A percentile compares a stretch with the other conserved stretches of the same genome.
These are phyloP conservation scores for Phytophthora meadii DNA, from an alignment of 352 stramenopile genomes.

Conservation along the genomic window DNA sequence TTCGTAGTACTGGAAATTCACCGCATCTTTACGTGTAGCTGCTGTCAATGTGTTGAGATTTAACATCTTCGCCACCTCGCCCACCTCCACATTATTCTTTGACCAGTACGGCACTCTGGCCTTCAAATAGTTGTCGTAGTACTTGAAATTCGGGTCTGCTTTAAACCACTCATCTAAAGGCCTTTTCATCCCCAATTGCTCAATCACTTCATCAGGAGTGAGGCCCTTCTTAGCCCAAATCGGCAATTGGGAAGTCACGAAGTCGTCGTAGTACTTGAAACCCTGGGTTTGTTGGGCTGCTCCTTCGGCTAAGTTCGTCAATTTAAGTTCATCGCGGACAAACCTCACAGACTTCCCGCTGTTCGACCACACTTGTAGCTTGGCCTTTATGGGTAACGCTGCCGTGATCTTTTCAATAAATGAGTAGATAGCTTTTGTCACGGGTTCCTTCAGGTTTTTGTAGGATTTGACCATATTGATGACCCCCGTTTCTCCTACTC, in stretches of 20 bases:
- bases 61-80: conserved; percentile 4
- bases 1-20: conserved; percentile 24
- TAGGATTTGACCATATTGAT: conserved; percentile 1
- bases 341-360: conserved; percentile 12
- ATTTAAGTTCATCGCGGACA: conserved; percentile 7
- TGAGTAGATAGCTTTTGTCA: not conserved
- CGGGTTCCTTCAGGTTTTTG: conserved; percentile 8
- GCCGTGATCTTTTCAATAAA: conserved; percentile 16
- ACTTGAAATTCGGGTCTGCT: conserved; percentile 13
- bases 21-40: not conserved
- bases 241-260: conserved; percentile 11
- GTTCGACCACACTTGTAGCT: conserved; percentile 12
- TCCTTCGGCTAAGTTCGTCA: not conserved
- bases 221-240: conserved; percentile 19
- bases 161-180: not conserved
- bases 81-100: not conserved
- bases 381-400: conserved; percentile 2
- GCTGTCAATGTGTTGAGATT: conserved; percentile 8
- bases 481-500: not conserved
- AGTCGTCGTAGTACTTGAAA: conserved; percentile 27
- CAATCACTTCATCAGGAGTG: conserved; percentile 4
- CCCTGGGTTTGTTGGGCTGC: not conserved
- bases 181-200: not conserved
- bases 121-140: conserved; percentile 15
- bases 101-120: conserved; percentile 3